Evolutionary conservation across 345 rosid species (phyloP), one percentile per base, ranked within the genome.

Genomic region (Hibiscus mutabilis): DNA sequence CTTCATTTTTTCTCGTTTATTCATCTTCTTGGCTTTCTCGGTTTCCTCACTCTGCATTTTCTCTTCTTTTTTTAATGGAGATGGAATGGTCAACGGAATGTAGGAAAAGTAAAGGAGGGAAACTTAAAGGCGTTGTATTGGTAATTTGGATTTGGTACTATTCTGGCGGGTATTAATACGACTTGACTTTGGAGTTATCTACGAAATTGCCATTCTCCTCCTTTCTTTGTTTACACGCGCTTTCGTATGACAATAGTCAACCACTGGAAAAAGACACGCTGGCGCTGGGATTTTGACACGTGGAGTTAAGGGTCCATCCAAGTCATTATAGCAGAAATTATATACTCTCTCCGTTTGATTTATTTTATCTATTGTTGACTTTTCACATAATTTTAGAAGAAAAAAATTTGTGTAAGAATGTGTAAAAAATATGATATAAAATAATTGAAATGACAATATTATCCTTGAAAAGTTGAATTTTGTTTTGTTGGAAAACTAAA

Each of bases 1-100:
- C 83, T 84, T 95, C 98, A 95, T 95, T 74, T 80, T 73, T 62
- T 57, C 18, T 47, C 60, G 49, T 21, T 65, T 57, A 27, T 35
- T 58, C 57, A 31, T 14, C 24, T 69, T 29, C 35, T 66, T 49
- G 37, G 3, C 2, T 52, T 64, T 68, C 60, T 65, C 49, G 10
- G n/a, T 70, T 73, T 57, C 60, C 69, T 42, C 68, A 31, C 66
- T 69, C 53, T 47, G n/a, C 16, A 25, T 15, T 22, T n/a, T 24
- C 62, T 8, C 18, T 6, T 5, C 15, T 35, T 29, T 27, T 64
- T 1, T 16, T 35, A 35, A 35, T 35, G 40, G 51, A 1, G 4
- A 31, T 33, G 1, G 19, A 2, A 21, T 10, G n/a, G 65, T 11
- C 53, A 78, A 66, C 35, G 75, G 55, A 42, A 57, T 22, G 61